A percentile compares a stretch with the other conserved stretches of the same genome.
Evolutionary conservation across 306 rosid species (phyloP).

Genomic region (Trifolium fragiferum): DNA sequence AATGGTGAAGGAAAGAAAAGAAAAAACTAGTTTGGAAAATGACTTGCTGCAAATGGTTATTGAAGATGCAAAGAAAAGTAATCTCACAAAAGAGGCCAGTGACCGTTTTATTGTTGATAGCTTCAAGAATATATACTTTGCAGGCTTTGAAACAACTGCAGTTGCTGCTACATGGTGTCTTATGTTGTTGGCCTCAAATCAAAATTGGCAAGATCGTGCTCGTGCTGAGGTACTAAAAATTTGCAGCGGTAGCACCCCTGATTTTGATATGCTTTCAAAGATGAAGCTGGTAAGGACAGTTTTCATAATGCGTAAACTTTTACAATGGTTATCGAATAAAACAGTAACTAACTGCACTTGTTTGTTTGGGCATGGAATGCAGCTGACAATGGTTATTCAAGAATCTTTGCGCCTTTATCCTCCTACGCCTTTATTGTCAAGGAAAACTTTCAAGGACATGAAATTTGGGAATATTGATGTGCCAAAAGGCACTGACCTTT

Average conservation of each 20-base stretch:
- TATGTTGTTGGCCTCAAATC: conserved; percentile 57
- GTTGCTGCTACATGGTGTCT: conserved; percentile 53
- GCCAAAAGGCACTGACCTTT: conserved; percentile 37
- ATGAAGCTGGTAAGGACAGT: conserved; percentile 51
- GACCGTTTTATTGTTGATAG: conserved; percentile 16
- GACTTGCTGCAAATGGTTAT: conserved; percentile 51
- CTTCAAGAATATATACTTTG: conserved; percentile 33
- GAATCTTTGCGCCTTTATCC: conserved; percentile 48
- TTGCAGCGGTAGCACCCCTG: conserved; percentile 41
- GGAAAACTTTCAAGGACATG: conserved; percentile 36
- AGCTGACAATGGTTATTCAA: conserved; percentile 48
- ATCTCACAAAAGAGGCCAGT: conserved; percentile 30
- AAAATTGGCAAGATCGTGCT: conserved; percentile 55
- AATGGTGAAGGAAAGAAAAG: conserved; percentile 43
- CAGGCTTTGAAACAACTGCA: conserved; percentile 43
- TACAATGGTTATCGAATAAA: too few relatives aligned
- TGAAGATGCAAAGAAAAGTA: conserved; percentile 45
- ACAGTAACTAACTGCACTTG: too few relatives aligned
- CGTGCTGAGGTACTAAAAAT: conserved; percentile 45
- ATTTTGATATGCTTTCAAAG: conserved; percentile 48
- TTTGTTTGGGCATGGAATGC: background rate
- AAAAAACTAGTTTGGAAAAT: conserved; percentile 7
- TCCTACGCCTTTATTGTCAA: conserved; percentile 36
- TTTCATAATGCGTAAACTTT: background rate
- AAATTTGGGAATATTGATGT: conserved; percentile 41